Evolutionary conservation across 2,329 filamentous ascomycete genomes (phyloP).

Genomic region (Teratosphaeria zuluensis): DNA sequence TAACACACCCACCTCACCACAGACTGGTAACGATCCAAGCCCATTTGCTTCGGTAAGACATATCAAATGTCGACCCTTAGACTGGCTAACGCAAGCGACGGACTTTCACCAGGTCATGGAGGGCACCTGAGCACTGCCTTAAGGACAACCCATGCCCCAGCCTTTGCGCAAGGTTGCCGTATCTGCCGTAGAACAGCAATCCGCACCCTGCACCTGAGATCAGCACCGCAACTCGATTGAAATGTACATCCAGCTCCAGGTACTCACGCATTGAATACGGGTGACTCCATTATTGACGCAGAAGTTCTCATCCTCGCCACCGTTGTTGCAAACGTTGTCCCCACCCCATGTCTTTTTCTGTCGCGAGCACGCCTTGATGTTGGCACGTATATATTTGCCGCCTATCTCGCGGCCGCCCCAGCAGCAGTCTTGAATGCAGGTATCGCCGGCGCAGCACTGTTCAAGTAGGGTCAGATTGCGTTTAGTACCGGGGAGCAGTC

Average conservation of each 20-base stretch:
- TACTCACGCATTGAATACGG: background rate
- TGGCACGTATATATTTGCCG: background rate
- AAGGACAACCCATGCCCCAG: background rate
- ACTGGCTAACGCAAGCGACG: too few species aligned
- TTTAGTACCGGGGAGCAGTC: background rate
- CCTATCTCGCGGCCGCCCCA: background rate
- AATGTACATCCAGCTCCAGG: background rate
- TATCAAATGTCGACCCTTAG: too few species aligned
- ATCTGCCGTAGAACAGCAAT: background rate
- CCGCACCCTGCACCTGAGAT: background rate
- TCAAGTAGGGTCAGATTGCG: background rate
- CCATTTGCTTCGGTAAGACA: too few species aligned
- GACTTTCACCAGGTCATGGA: too few species aligned
- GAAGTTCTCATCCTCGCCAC: background rate
- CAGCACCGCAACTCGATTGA: background rate
- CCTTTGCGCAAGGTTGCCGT: background rate
- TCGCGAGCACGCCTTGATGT: background rate
- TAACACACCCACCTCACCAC: too few species aligned
- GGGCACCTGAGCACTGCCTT: too few species aligned
- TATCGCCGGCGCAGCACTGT: background rate
- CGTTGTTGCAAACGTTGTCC: background rate
- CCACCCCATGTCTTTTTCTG: background rate
- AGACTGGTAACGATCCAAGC: too few species aligned
- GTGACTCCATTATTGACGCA: background rate
- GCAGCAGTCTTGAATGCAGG: background rate